phyloP scores from a whole-genome alignment of 169 alveolate genomes.

The Eimeria praecox region DNA sequence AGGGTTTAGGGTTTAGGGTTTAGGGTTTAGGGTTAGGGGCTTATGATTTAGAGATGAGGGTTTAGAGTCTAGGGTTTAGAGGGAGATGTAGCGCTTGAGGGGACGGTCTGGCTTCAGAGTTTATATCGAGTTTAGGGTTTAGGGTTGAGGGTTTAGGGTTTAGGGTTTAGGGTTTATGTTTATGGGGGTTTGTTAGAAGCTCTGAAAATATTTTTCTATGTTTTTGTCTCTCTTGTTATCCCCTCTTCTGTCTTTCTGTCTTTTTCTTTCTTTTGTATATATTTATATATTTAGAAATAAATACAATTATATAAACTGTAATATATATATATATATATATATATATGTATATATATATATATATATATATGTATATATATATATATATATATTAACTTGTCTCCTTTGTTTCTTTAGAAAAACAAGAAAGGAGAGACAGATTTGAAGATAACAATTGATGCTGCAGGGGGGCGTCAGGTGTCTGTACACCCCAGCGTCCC shows the following conservation, averaged over 20 bases:
- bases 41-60: not conserved
- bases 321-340: not conserved
- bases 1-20: not conserved
- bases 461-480: not conserved
- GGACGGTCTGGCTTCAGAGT: not conserved
- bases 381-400: not conserved
- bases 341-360: not conserved
- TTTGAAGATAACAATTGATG: not conserved
- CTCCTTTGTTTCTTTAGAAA: not conserved
- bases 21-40: too few species aligned
- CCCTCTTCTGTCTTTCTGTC: too few species aligned
- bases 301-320: not conserved
- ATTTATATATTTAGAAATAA: not conserved
- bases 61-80: conserved; percentile 1
- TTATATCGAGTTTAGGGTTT: too few species aligned
- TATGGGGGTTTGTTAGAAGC: too few species aligned
- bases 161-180: too few species aligned
- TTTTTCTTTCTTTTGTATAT: not conserved
- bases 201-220: too few species aligned
- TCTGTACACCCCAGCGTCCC: not conserved
- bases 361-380: not conserved
- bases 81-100: not conserved
- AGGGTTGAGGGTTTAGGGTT: too few species aligned
- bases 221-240: too few species aligned
- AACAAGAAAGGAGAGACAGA: not conserved